Percentiles rank a stretch among this genome's conserved stretches.
These are phyloP conservation scores for Cetraspora pellucida DNA, from an alignment of 192 early-diverging fungal species.

Conservation along the genomic window DNA sequence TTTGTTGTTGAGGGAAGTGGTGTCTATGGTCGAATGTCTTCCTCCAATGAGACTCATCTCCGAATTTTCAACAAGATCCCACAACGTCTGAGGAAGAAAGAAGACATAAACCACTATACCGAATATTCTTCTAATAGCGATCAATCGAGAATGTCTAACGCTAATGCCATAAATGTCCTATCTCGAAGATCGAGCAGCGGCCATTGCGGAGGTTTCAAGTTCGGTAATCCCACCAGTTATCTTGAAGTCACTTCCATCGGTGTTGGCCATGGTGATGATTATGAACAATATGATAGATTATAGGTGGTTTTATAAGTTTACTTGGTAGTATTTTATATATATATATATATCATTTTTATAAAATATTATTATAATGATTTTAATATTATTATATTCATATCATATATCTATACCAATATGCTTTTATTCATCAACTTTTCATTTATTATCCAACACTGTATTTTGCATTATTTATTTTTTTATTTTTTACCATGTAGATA, in stretches of 20 bases:
- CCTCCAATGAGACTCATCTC: constrained; percentile 17
- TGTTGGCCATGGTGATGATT: background rate
- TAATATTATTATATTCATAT: too few relatives aligned
- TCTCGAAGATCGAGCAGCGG: background rate
- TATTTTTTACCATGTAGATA: too few relatives aligned
- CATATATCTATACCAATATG: too few relatives aligned
- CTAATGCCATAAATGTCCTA: background rate
- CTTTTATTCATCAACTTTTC: too few relatives aligned
- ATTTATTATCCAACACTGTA: too few relatives aligned
- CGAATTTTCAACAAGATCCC: constrained; percentile 25
- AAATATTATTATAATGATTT: too few relatives aligned
- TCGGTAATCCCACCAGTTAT: background rate
- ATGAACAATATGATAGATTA: background rate
- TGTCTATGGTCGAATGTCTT: constrained; percentile 15
- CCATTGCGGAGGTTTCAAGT: background rate
- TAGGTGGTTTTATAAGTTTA: too few relatives aligned
- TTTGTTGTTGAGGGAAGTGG: constrained; percentile 4
- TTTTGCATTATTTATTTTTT: too few relatives aligned
- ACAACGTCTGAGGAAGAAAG: constrained; percentile 7
- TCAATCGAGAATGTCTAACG: background rate
- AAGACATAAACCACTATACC: background rate
- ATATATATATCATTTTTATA: too few relatives aligned
- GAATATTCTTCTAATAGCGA: background rate
- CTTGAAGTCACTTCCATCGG: background rate
- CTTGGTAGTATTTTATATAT: too few relatives aligned